These are phyloP conservation scores for Epichloe elymi DNA, from an alignment of 2,329 filamentous ascomycete species.

Conservation along the genomic window DNA sequence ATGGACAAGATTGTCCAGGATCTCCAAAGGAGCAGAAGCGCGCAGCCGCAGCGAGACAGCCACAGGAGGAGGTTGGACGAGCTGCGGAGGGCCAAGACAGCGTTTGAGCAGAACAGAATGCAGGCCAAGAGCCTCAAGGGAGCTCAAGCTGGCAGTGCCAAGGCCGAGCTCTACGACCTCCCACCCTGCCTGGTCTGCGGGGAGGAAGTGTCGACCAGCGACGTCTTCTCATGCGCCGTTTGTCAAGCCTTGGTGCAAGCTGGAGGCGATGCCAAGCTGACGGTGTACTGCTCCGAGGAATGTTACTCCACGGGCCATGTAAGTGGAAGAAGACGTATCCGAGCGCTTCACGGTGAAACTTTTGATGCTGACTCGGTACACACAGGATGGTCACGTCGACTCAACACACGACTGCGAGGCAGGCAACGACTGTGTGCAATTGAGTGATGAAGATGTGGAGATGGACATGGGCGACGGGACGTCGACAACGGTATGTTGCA, in stretches of 20 bases:
- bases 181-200: conserved; percentile 28
- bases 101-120: conserved; percentile 32
- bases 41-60: conserved; percentile 24
- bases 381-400: conserved; percentile 25
- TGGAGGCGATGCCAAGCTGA: conserved; percentile 22
- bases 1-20: conserved; percentile 21
- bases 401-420: conserved; percentile 28
- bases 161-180: conserved; percentile 22
- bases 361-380: conserved; percentile 11
- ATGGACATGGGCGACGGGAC: conserved; percentile 27
- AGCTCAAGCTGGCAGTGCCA: conserved; percentile 15
- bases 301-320: conserved; percentile 30
- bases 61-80: conserved; percentile 30
- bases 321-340: conserved; percentile 10
- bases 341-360: not conserved
- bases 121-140: conserved; percentile 23
- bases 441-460: conserved; percentile 25
- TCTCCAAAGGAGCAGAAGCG: conserved; percentile 16
- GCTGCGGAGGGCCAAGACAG: conserved; percentile 33
- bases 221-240: conserved; percentile 29
- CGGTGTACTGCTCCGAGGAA: conserved; percentile 31
- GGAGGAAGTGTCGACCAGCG: conserved; percentile 17
- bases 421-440: conserved; percentile 25
- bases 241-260: conserved; percentile 30
- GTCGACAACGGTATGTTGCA: conserved; percentile 24